phyloP scores from a whole-genome alignment of 2,329 filamentous ascomycete species.

The Botrytis hyacinthi region DNA sequence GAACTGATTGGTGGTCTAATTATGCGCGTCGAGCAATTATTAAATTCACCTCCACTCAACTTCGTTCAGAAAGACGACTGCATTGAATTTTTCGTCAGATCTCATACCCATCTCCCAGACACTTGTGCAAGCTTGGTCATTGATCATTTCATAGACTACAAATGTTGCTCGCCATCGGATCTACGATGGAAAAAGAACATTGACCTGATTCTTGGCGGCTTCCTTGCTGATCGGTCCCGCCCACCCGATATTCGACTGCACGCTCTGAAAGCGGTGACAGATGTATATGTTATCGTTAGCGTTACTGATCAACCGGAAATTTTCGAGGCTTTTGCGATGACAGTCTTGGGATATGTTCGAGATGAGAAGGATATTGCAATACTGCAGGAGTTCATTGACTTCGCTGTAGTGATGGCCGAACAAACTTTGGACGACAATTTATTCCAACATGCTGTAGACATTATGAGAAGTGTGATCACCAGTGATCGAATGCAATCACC shows the following conservation, averaged over 20 bases:
- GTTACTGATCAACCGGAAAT: conserved; percentile 54
- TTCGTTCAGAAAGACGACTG: conserved; percentile 65
- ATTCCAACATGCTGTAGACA: conserved; percentile 58
- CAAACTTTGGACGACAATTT: conserved; percentile 53
- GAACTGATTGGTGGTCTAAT: conserved; percentile 37
- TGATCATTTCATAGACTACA: conserved; percentile 65
- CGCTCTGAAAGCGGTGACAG: conserved; percentile 57
- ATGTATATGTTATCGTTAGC: conserved; percentile 49
- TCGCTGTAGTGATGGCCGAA: conserved; percentile 64
- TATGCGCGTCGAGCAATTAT: conserved; percentile 36
- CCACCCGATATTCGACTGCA: conserved; percentile 61
- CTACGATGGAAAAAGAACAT: conserved; percentile 65
- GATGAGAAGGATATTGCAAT: conserved; percentile 63
- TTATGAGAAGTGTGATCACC: conserved; percentile 51
- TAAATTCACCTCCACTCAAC: conserved; percentile 46
- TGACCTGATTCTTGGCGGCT: conserved; percentile 56
- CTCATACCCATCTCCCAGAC: conserved; percentile 63
- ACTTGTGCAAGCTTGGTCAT: conserved; percentile 62
- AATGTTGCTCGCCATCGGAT: conserved; percentile 71
- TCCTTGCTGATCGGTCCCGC: conserved; percentile 61
- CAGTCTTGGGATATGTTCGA: conserved; percentile 59
- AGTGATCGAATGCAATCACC: conserved; percentile 48
- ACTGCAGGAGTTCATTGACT: conserved; percentile 62
- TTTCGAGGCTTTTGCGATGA: conserved; percentile 57
- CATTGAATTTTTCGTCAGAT: conserved; percentile 62